Base-by-base conservation (phyloP, 1,139 yeast species). In the Hyphopichia pseudoburtonii region DNA sequence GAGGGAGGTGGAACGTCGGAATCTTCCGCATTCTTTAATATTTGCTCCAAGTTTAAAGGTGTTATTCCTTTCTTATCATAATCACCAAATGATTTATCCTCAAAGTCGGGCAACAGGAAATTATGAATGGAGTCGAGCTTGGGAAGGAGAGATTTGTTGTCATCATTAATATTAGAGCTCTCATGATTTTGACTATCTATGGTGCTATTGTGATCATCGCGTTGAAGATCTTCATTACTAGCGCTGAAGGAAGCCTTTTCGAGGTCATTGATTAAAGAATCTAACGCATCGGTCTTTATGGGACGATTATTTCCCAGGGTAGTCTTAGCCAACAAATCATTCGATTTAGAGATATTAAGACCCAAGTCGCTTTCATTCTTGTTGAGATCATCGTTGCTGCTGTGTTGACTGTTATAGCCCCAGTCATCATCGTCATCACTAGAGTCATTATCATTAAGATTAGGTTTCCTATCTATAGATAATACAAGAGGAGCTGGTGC, bases 231-330 rank as follows among this genome's bases (percentile, higher is more conserved):
- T 9, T 42, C 46, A 17, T 41, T 16, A 27, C 28, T 28, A 21
- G 17, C 25, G 16, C 16, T 28, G 16, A 33, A 28, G 1, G 66
- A 56, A 10, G 60, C 54, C 33, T 51, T 50, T 38, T 58, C 62
- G 26, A 69, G 51, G 40, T 69, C 73, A 40, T 60, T 54, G 10
- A 70, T 66, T 26, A 68, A 50, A 3, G 69, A 58, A 38, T 69
- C 74, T 32, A 66, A 49, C 2, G 64, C 62, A 33, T 57, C 65
- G 3, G 58, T 55, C 30, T 51, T 39, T 17, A 47, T 42, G 12
- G 32, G 28, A 30, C 32, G 22, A 16, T 15, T 16, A 8, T 17
- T 9, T 12, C 10, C n/a, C 3, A 30, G 23, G 14, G 34, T 11
- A n/a, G n/a, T n/a, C n/a, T n/a, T n/a, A n/a, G n/a, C n/a, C n/a